Conservation (phyloP, 805 yeast genomes). For the Grigorovia transvaalensis region DNA sequence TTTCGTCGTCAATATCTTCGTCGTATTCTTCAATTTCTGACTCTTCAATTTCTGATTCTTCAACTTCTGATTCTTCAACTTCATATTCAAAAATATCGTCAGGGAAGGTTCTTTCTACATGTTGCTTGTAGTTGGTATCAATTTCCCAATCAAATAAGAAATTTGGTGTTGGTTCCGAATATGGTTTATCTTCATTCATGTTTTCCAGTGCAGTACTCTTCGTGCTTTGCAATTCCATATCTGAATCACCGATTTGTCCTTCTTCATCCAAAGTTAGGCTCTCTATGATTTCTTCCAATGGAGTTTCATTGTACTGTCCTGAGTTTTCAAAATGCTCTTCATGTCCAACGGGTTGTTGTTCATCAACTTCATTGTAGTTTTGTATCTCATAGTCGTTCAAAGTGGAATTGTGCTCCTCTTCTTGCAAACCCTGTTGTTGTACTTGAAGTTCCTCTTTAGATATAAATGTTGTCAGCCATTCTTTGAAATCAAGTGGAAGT, state of each 20-base stretch:
- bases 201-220: background rate
- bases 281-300: background rate
- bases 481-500: slow-evolving; percentile 10
- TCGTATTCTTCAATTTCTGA: background rate
- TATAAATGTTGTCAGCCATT: slow-evolving; percentile 13
- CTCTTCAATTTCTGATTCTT: slow-evolving; percentile 26
- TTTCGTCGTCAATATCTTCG: background rate
- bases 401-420: background rate
- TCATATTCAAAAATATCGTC: slow-evolving; percentile 24
- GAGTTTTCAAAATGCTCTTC: background rate
- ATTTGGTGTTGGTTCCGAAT: slow-evolving; percentile 4
- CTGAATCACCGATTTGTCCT: background rate
- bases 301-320: background rate
- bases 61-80: slow-evolving; percentile 9
- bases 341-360: background rate
- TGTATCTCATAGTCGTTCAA: background rate
- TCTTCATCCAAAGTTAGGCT: background rate
- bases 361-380: background rate
- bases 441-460: slow-evolving; percentile 4
- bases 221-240: background rate
- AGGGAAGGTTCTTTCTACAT: slow-evolving; percentile 15
- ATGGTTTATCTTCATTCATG: background rate
- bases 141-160: slow-evolving; percentile 17
- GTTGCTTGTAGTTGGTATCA: slow-evolving; percentile 7
- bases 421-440: background rate